Percentiles rank a stretch among this genome's conserved stretches.
Conservation (phyloP, 805 yeast species). For the Ogataea allantospora region DNA sequence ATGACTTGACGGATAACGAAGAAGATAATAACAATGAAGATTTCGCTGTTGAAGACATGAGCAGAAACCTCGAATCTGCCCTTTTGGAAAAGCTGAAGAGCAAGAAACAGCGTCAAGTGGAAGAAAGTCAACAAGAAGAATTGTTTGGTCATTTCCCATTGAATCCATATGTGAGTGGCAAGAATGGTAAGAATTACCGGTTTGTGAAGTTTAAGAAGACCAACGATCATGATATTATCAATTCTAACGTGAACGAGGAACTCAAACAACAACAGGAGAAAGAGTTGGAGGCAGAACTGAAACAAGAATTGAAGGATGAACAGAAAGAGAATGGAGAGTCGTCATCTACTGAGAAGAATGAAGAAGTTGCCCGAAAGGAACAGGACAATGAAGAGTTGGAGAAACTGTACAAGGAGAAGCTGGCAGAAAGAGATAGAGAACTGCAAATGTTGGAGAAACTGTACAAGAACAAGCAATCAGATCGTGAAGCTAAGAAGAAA, state of each 20-base stretch:
- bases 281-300: constrained; percentile 18
- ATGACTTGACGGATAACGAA: constrained; percentile 23
- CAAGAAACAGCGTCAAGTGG: constrained; percentile 9
- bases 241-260: constrained; percentile 28
- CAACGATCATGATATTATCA: constrained; percentile 26
- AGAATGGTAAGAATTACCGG: constrained; percentile 31
- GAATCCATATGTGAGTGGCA: constrained; percentile 31
- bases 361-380: constrained; percentile 7
- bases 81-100: constrained; percentile 14
- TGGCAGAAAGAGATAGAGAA: constrained; percentile 30
- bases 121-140: constrained; percentile 24
- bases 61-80: constrained; percentile 17
- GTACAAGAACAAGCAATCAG: constrained; percentile 18
- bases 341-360: constrained; percentile 9
- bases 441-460: constrained; percentile 25
- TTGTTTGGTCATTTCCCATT: constrained; percentile 31
- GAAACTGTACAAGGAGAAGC: constrained; percentile 14
- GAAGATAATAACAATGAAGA: constrained; percentile 11
- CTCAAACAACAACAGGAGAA: constrained; percentile 19
- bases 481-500: constrained; percentile 13
- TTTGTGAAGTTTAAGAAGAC: constrained; percentile 34
- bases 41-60: constrained; percentile 16
- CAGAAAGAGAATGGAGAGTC: constrained; percentile 5
- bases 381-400: constrained; percentile 18
- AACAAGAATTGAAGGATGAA: constrained; percentile 14